phyloP scores from a whole-genome alignment of 208 protist genomes.

The Balamuthia mandrillaris region DNA sequence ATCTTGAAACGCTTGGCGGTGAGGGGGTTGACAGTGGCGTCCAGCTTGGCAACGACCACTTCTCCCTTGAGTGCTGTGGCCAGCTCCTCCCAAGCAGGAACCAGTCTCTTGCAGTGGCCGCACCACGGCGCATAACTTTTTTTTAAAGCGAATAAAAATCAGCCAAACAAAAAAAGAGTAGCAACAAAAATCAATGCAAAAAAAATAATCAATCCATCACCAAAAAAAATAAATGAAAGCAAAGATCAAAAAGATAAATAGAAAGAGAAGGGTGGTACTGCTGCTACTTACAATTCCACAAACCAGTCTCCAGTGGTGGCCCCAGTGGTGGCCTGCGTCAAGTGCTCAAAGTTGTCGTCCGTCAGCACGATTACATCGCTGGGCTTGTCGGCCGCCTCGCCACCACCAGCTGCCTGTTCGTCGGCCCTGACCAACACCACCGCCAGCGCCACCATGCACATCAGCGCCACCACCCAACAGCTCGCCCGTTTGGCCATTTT shows the following conservation, averaged over 20 bases:
- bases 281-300: slow-evolving; percentile 8
- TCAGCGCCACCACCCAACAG: not conserved
- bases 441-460: not conserved
- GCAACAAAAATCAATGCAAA: not conserved
- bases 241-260: no score
- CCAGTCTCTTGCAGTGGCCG: slow-evolving; percentile 27
- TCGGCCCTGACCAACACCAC: no score
- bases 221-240: not conserved
- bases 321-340: slow-evolving; percentile 13
- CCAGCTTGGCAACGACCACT: slow-evolving; percentile 17
- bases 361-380: slow-evolving; percentile 22
- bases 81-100: slow-evolving; percentile 20
- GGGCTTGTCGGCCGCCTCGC: not conserved
- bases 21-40: slow-evolving; percentile 7
- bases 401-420: no score
- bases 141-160: no score
- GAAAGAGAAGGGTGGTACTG: no score
- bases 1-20: slow-evolving; percentile 4
- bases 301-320: slow-evolving; percentile 8
- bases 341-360: slow-evolving; percentile 28
- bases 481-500: not conserved
- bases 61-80: slow-evolving; percentile 32
- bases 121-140: slow-evolving; percentile 26
- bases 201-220: not conserved
- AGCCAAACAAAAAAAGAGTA: not conserved